Evolutionary conservation across 2,329 filamentous ascomycete genomes (phyloP), one percentile per base, ranked within the genome.

Genomic region (Pestalotiopsis sp.): DNA sequence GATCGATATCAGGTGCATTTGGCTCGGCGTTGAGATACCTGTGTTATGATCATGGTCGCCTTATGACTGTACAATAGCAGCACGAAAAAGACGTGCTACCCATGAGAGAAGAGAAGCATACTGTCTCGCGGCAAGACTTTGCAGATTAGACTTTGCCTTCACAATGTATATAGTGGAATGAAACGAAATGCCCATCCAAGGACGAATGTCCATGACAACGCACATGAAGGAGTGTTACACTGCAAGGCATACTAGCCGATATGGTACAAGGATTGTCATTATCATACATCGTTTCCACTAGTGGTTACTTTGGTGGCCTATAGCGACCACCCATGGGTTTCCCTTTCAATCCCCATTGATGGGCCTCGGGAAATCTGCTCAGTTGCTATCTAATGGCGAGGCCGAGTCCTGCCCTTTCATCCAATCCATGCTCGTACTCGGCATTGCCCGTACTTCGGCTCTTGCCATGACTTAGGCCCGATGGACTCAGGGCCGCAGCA

Each of bases 161-260:
- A 35, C 58, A 14, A 35, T 61, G 58, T 61, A 61, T 61, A 61
- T 61, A 61, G 58, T 61, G 58, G 35, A 52, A 52, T 52, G 44
- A 52, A 52, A 52, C 44, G 44, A n/a, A 52, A 52, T 52, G 44
- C 44, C n/a, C 44, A 9, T 52, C 20, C 44, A 58, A 24, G 56
- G 24, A 58, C 22, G 56, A 26, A 58, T 58, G 26, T n/a, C 40
- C 11, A 52, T n/a, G 44, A 20, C 17, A n/a, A 10, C n/a, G 17
- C 20, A 52, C 44, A 52, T 22, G 4, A 52, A 20, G 20, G n/a
- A 5, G 17, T 7, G 3, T 52, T 52, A 7, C 5, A 52, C 20
- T 3, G 20, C 44, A 52, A n/a, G 5, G 44, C 44, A 20, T 52
- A 9, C 3, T 52, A n/a, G 44, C 20, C 30, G 17, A 52, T 52